Percentiles rank a stretch among this genome's conserved stretches.
phyloP scores from a whole-genome alignment of 108 stramenopile genomes.

The Skeletonema costatum region DNA sequence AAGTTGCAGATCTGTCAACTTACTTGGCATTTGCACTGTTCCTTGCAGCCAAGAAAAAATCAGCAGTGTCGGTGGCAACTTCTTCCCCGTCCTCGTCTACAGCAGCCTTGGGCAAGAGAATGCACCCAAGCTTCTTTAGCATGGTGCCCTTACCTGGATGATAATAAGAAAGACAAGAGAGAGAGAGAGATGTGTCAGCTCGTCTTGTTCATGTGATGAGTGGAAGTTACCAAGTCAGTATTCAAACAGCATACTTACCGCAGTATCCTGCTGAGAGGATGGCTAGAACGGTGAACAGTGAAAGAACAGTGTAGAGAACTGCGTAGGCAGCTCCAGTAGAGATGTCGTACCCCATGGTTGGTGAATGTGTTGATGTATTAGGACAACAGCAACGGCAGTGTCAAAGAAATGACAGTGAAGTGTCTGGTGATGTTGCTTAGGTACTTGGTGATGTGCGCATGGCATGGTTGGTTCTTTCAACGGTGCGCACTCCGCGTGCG shows the following conservation, averaged over 20 bases:
- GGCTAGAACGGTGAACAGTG: constrained; percentile 58
- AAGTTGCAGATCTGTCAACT: background rate
- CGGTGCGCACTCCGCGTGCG: too few species aligned
- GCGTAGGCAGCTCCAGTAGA: constrained; percentile 59
- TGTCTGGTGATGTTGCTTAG: too few species aligned
- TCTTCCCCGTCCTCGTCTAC: background rate
- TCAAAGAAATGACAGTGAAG: too few species aligned
- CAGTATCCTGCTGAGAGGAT: constrained; percentile 47
- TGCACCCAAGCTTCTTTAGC: constrained; percentile 37
- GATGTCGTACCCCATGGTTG: constrained; percentile 38
- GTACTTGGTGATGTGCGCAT: too few species aligned
- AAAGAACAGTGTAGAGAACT: constrained; percentile 64
- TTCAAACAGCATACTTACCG: background rate
- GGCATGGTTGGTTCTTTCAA: too few species aligned
- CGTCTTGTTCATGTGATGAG: background rate
- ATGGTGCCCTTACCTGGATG: background rate
- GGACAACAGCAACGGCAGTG: too few species aligned
- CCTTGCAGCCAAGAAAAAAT: constrained; percentile 66
- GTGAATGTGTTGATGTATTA: background rate
- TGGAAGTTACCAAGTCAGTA: background rate
- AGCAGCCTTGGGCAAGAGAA: constrained; percentile 29
- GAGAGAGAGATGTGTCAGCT: background rate
- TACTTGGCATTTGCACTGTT: constrained; percentile 50
- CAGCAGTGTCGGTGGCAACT: constrained; percentile 41
- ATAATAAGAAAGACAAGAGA: background rate